A percentile compares a stretch with the other conserved stretches of the same genome.
These are phyloP conservation scores for Lolium rigidum DNA, from an alignment of 176 grass and related monocot genomes.

Conservation along the genomic window DNA sequence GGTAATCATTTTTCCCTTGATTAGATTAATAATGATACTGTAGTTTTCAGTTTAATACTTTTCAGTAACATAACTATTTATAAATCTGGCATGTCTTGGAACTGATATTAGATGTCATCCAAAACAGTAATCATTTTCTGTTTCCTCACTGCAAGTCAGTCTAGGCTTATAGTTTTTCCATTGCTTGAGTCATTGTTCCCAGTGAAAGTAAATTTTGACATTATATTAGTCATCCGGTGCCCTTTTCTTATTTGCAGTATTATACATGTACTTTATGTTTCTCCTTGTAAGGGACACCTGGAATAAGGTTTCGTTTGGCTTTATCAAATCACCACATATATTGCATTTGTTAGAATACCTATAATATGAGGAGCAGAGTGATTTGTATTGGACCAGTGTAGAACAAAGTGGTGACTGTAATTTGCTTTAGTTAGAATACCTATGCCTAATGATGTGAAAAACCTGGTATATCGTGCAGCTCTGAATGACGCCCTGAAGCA, in stretches of 20 bases:
- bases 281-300: background rate
- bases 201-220: background rate
- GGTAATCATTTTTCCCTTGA: constrained; percentile 57
- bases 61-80: constrained; percentile 19
- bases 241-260: constrained; percentile 13
- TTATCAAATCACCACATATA: background rate
- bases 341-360: background rate
- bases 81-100: background rate
- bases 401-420: constrained; percentile 25
- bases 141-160: background rate
- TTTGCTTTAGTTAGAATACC: constrained; percentile 24
- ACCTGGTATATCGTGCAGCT: constrained; percentile 61
- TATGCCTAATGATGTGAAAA: constrained; percentile 11
- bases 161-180: constrained; percentile 9
- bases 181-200: background rate
- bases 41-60: constrained; percentile 17
- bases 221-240: constrained; percentile 3
- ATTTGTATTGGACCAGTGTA: constrained; percentile 12
- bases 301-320: constrained; percentile 13
- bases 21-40: constrained; percentile 30
- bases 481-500: constrained; percentile 93
- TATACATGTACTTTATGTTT: constrained; percentile 23
- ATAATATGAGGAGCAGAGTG: background rate
- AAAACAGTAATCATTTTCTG: background rate
- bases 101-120: constrained; percentile 9